Conservation (phyloP, 371 early-diverging fungal genomes). For the Umbelopsis sp. region DNA sequence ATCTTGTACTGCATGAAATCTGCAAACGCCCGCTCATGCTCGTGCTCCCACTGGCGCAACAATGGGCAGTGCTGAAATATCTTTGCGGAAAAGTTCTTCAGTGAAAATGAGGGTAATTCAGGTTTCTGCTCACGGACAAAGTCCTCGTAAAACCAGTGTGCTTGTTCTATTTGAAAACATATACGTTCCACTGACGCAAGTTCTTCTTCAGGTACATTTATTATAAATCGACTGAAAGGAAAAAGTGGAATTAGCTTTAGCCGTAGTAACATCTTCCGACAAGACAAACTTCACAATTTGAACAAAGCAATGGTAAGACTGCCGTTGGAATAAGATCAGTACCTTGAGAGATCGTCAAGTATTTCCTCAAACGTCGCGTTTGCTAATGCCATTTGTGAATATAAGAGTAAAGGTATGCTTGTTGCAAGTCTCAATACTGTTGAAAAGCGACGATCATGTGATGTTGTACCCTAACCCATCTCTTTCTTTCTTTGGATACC, state of each 20-base stretch:
- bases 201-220: slow-evolving; percentile 95
- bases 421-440: not conserved
- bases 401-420: not conserved
- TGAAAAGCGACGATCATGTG: no score
- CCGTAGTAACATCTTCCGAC: no score
- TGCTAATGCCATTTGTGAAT: slow-evolving; percentile 49
- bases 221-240: slow-evolving; percentile 89
- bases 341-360: slow-evolving; percentile 87
- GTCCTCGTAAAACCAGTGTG: slow-evolving; percentile 99
- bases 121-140: slow-evolving; percentile 89
- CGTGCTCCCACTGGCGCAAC: slow-evolving; percentile 83
- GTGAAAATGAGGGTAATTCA: slow-evolving; percentile 74
- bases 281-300: not conserved
- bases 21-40: slow-evolving; percentile 85
- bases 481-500: no score
- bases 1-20: slow-evolving; percentile 97
- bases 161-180: slow-evolving; percentile 99
- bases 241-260: not conserved
- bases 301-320: not conserved
- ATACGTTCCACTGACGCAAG: slow-evolving; percentile 89
- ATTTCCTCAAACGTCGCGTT: slow-evolving; percentile 77
- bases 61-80: slow-evolving; percentile 90
- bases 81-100: slow-evolving; percentile 82
- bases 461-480: no score
- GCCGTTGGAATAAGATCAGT: not conserved